phyloP scores from a whole-genome alignment of 345 rosid species.

The Populus alba region DNA sequence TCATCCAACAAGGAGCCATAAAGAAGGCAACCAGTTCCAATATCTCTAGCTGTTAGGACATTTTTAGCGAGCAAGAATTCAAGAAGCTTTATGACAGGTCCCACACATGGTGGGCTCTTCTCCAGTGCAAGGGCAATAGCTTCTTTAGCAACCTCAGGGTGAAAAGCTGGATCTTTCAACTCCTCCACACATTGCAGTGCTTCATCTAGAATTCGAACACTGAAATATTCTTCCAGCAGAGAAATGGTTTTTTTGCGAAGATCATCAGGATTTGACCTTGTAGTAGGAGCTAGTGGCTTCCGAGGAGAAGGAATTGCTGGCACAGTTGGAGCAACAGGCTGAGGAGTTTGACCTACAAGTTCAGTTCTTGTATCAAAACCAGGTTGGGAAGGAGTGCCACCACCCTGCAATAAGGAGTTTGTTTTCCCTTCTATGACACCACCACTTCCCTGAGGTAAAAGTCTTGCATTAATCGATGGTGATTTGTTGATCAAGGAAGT shows the following conservation, averaged over 20 bases:
- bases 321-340: conserved; percentile 6
- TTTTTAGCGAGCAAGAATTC: conserved; percentile 40
- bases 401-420: conserved; percentile 40
- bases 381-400: conserved; percentile 23
- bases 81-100: conserved; percentile 45
- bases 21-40: conserved; percentile 56
- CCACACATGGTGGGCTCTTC: conserved; percentile 55
- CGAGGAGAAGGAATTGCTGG: conserved; percentile 20
- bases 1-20: conserved; percentile 67
- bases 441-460: conserved; percentile 36
- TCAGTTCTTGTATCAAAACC: conserved; percentile 17
- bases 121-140: conserved; percentile 66
- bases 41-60: conserved; percentile 39
- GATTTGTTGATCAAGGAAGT: conserved; percentile 43
- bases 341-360: conserved; percentile 14
- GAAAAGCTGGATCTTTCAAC: conserved; percentile 52
- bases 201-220: conserved; percentile 49
- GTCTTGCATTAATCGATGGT: conserved; percentile 30
- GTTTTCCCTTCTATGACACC: conserved; percentile 29
- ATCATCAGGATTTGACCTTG: conserved; percentile 30
- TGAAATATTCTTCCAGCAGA: conserved; percentile 67
- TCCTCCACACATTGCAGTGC: conserved; percentile 70
- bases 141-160: conserved; percentile 68
- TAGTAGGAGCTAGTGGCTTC: conserved; percentile 22
- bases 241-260: conserved; percentile 53